Conservation (phyloP, 2,329 filamentous ascomycete species). For the Pyrenophora graminea region DNA sequence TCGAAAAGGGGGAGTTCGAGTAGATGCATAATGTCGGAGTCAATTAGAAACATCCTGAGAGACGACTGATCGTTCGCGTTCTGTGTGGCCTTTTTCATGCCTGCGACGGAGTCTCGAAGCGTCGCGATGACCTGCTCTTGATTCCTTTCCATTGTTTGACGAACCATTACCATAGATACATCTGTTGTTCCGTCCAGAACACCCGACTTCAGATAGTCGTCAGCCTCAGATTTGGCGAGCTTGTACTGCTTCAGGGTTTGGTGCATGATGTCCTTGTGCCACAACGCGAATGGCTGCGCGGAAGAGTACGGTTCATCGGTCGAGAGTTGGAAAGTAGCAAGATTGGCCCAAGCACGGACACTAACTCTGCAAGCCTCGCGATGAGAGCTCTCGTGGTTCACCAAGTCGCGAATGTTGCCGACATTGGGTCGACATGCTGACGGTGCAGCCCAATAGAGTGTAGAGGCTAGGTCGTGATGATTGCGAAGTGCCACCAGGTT, state of each 20-base stretch:
- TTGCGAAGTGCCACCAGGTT: slow-evolving; percentile 64
- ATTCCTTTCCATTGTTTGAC: slow-evolving; percentile 59
- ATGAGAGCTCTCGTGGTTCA: slow-evolving; percentile 62
- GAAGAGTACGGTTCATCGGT: slow-evolving; percentile 53
- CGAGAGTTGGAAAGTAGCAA: slow-evolving; percentile 62
- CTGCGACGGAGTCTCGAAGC: slow-evolving; percentile 57
- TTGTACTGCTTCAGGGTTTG: slow-evolving; percentile 60
- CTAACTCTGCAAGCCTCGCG: slow-evolving; percentile 63
- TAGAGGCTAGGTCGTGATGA: slow-evolving; percentile 64
- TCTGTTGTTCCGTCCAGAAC: slow-evolving; percentile 42
- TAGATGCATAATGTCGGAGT: slow-evolving; percentile 51
- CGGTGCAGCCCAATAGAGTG: slow-evolving; percentile 63
- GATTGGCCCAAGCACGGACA: slow-evolving; percentile 61
- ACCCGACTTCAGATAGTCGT: slow-evolving; percentile 54
- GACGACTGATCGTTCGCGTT: slow-evolving; percentile 47
- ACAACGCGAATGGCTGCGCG: slow-evolving; percentile 56
- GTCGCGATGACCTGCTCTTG: slow-evolving; percentile 62
- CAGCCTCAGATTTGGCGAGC: slow-evolving; percentile 61
- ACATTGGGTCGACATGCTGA: slow-evolving; percentile 58
- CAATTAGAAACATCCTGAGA: slow-evolving; percentile 50
- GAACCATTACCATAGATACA: slow-evolving; percentile 54
- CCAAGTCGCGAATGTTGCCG: slow-evolving; percentile 57
- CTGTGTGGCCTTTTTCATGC: slow-evolving; percentile 56
- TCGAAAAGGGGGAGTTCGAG: slow-evolving; percentile 59
- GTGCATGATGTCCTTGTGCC: slow-evolving; percentile 59